phyloP scores from a whole-genome alignment of 2,329 filamentous ascomycete genomes.

The Graphiopsis chlorocephala region DNA sequence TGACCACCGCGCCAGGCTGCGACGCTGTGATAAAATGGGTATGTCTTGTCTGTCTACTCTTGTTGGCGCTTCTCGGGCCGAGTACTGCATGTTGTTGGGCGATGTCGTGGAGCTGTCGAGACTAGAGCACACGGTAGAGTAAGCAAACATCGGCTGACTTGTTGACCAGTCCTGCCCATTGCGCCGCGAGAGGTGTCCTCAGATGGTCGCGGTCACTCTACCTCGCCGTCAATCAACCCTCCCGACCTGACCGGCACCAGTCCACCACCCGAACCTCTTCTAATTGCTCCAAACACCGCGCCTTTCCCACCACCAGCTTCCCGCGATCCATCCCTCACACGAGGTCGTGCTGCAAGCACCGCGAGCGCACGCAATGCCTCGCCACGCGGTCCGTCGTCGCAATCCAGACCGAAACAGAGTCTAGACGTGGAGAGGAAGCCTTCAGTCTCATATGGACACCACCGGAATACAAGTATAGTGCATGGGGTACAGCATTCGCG shows the following conservation, averaged over 20 bases:
- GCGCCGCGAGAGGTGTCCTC: conserved; percentile 15
- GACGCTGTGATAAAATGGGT: conserved; percentile 13
- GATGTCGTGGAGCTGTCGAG: neutral
- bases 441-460: conserved; percentile 71
- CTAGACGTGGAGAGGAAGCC: conserved; percentile 47
- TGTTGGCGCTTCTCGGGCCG: neutral
- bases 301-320: conserved; percentile 20
- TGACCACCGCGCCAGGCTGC: conserved; percentile 14
- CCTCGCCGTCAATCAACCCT: conserved; percentile 10
- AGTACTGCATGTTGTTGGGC: neutral
- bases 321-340: conserved; percentile 45
- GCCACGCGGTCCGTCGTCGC: conserved; percentile 43
- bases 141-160: neutral
- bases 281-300: conserved; percentile 31
- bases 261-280: conserved; percentile 33
- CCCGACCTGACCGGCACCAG: conserved; percentile 22
- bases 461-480: conserved; percentile 94
- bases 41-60: neutral
- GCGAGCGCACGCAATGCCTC: conserved; percentile 42
- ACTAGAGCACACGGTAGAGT: neutral
- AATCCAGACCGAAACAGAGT: conserved; percentile 38
- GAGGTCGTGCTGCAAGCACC: conserved; percentile 46
- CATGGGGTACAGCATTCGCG: conserved; percentile 90
- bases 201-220: conserved; percentile 14
- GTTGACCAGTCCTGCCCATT: conserved; percentile 11